Base-by-base conservation (phyloP, 2,329 filamentous ascomycete species). In the Pseudocercospora fijiensis region DNA sequence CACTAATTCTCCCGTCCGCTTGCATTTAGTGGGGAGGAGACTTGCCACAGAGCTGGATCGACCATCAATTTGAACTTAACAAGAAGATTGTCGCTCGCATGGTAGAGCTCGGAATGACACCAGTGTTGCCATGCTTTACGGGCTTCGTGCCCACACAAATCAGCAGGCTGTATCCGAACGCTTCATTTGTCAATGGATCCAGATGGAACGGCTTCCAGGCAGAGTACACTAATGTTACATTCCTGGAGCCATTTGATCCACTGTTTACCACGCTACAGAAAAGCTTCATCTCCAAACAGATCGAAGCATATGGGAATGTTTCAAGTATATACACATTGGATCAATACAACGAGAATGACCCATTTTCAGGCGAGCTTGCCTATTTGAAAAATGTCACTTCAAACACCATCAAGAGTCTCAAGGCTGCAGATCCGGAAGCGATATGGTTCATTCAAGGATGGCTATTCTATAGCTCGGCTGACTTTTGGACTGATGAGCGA, bases 381-480 rank as follows among this genome's bases (percentile, higher is more conserved):
- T 82, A 82, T 62, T 74, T 84, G 10, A 72, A 68, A 11, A 80
- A 79, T 41, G 73, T 83, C 51, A 78, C 77, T 3, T 72, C 71
- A 20, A 77, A 76, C 58, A 84, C 82, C 0, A 82, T 79, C 76
- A 70, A 78, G 49, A 79, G 78, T 52, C 76, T 85, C 33, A 84
- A 84, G 66, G 71, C 76, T 2, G 82, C 79, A 0, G 80, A 84
- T 62, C 75, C 81, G 0, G 72, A 78, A 16, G 82, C 83, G 1
- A 72, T 83, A 2, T 85, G 83, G 83, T 71, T 84, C 65, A 80
- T 85, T 67, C 82, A 85, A 67, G 78, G 81, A 16, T 83, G 81
- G 76, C 74, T 85, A 0, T 85, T 84, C 71, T 80, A 76, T 24
- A 76, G 76, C 2, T 79, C 77, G 43, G 69, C 70, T 0, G 73